These are phyloP conservation scores for Euphorbia peplus DNA, from an alignment of 345 rosid genomes.

Conservation along the genomic window DNA sequence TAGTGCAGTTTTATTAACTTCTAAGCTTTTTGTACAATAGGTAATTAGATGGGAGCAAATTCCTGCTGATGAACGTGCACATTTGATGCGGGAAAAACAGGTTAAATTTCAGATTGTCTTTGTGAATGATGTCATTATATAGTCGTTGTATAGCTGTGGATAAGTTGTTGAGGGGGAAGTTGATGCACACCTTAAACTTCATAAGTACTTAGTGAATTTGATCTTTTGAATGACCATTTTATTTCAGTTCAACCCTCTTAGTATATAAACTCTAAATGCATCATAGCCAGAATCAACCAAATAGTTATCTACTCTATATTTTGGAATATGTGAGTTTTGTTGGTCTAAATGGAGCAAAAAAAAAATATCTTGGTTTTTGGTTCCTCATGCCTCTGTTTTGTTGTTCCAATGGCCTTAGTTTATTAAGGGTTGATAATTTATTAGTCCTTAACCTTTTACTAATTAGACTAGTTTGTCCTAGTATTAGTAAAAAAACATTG, in stretches of 20 bases:
- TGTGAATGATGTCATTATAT: background rate
- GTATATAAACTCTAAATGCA: background rate
- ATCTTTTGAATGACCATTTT: background rate
- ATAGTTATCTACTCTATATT: background rate
- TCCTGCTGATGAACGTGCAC: constrained; percentile 85
- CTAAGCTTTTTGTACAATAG: constrained; percentile 28
- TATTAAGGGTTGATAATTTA: no score
- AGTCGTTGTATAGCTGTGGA: background rate
- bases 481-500: no score
- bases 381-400: no score
- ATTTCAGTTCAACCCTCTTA: background rate
- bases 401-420: no score
- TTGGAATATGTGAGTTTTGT: no score
- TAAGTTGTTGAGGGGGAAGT: background rate
- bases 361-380: no score
- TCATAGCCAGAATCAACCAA: background rate
- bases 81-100: constrained; percentile 87
- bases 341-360: no score
- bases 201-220: background rate
- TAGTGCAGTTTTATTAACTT: constrained; percentile 1
- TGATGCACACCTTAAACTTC: background rate
- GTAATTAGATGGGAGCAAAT: constrained; percentile 86
- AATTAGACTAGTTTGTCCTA: no score
- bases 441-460: no score
- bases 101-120: constrained; percentile 27